Conservation (phyloP, 257 asterid species). For the Thymus quinquecostatus region DNA sequence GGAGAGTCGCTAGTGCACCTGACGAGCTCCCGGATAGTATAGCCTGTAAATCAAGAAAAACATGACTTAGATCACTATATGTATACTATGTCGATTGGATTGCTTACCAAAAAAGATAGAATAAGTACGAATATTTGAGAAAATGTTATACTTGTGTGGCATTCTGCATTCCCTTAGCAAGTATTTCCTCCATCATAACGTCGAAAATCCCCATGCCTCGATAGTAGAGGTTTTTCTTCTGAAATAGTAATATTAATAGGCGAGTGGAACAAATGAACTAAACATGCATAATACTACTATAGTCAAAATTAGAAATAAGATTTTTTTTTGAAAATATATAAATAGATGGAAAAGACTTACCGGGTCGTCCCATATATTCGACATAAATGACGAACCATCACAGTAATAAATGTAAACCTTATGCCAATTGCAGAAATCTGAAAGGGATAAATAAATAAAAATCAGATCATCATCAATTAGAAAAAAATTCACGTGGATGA, state of each 20-base stretch:
- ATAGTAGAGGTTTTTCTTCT: slow-evolving; percentile 23
- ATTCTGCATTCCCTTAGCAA: slow-evolving; percentile 35
- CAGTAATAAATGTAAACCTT: slow-evolving; percentile 38
- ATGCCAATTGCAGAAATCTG: slow-evolving; percentile 45
- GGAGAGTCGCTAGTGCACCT: slow-evolving; percentile 38
- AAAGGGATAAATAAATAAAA: background rate
- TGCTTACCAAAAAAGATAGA: too few species aligned
- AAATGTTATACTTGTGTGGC: slow-evolving; percentile 25
- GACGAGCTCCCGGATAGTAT: slow-evolving; percentile 41
- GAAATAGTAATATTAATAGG: background rate
- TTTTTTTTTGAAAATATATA: background rate
- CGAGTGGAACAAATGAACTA: too few species aligned
- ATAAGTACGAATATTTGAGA: background rate
- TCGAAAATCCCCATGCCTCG: slow-evolving; percentile 40
- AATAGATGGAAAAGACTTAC: slow-evolving; percentile 16
- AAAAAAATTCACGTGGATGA: background rate
- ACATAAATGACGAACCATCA: slow-evolving; percentile 41
- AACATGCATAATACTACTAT: background rate
- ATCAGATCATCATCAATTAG: background rate
- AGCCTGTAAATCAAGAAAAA: slow-evolving; percentile 24
- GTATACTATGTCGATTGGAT: too few species aligned
- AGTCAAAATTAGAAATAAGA: background rate
- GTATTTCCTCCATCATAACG: slow-evolving; percentile 32
- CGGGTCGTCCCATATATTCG: slow-evolving; percentile 37
- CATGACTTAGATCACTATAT: too few species aligned